Percentiles rank a stretch among this genome's conserved stretches.
Conservation (phyloP, 1,284 basidiomycete species). For the Cerrena zonata region DNA sequence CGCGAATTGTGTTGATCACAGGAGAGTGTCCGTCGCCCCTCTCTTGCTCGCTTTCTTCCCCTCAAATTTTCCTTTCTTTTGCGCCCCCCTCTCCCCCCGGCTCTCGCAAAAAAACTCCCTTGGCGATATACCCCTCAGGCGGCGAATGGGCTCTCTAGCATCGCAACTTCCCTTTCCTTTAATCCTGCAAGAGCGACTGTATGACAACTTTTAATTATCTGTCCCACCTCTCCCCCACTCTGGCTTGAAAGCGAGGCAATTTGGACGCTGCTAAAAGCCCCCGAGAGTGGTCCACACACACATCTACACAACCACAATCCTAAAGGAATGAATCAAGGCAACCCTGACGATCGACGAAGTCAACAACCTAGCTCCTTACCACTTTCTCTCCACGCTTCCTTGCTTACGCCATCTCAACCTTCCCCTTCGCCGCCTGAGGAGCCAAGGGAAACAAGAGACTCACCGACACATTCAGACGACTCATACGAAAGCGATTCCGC, state of each 20-base stretch:
- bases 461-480: neutral
- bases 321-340: conserved; percentile 29
- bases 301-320: too few relatives aligned
- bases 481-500: neutral
- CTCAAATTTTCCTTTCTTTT: conserved; percentile 5
- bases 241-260: too few relatives aligned
- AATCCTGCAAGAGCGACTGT: conserved; percentile 15
- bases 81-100: conserved; percentile 18
- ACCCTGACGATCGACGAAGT: conserved; percentile 11
- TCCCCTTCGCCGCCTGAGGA: neutral
- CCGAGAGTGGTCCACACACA: too few relatives aligned
- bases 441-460: neutral
- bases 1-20: conserved; percentile 16
- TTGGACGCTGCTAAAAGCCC: too few relatives aligned
- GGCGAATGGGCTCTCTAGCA: conserved; percentile 27
- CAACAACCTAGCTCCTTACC: conserved; percentile 41
- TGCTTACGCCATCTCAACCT: conserved; percentile 36
- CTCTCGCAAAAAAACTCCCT: conserved; percentile 14
- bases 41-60: neutral
- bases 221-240: neutral
- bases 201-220: conserved; percentile 13
- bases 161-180: conserved; percentile 17
- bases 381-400: conserved; percentile 38
- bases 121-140: conserved; percentile 16
- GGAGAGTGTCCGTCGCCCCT: conserved; percentile 10